Evolutionary conservation across 768 basidiomycete species (phyloP), one percentile per base, ranked within the genome.

Genomic region (Cystobasidium onofrii): DNA sequence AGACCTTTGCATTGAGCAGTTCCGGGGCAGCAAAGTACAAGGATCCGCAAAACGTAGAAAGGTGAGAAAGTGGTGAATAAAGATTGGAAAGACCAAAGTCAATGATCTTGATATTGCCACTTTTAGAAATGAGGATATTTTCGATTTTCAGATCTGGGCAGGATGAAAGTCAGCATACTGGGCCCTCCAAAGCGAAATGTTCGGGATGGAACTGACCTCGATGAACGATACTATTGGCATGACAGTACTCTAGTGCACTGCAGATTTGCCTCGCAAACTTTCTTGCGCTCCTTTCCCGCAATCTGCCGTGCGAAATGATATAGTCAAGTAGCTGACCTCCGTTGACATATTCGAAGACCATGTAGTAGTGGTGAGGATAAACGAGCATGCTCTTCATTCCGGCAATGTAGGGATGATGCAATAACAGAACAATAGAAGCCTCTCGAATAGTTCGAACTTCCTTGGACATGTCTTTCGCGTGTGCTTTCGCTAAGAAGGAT

Each of bases 251-350:
- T 27, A 99, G 84, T 0, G 96, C 96, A 78, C 89, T 91, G 41
- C 91, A 94, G 75, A 99, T 98, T 82, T 99, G 96, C 34, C 96
- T 84, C 3, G 96, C 93, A 82, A 99, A 99, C 84, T 97, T 98
- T 77, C 96, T 85, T 25, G 96, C 96, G 46, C 93, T 92, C 71
- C 95, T 87, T 82, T 98, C 96, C 57, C 96, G 86, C 73, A 98
- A 86, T 39, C 96, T 86, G 20, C 96, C 96, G 79, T 99, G 96
- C 78, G 90, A 90, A 83, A 99, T 99, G 83, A 99, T 98, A 81
- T 95, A 99, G 85, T 99, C 96, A 77, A 99, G 87, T 92, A 99
- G 93, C 85, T 99, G 96, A 0, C 96, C 96, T 36, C 96, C 96
- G 78, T 93, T 95, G 82, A 98, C 91, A 81, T 96, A 97, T 81